Conservation (phyloP, 345 rosid genomes). For the Rhodamnia argentea region DNA sequence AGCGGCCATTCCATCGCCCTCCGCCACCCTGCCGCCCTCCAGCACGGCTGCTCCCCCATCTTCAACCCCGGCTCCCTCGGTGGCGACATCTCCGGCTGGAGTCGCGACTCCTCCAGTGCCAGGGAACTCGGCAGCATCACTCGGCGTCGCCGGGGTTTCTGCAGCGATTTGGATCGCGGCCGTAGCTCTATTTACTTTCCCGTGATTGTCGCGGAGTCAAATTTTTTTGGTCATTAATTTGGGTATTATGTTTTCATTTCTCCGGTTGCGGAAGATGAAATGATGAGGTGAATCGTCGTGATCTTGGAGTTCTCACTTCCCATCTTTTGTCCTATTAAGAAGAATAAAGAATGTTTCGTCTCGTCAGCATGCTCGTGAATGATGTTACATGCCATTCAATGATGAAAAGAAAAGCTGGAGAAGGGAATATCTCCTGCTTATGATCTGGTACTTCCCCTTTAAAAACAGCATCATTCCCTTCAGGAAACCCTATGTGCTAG, state of each 20-base stretch:
- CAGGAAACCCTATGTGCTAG: too few relatives aligned
- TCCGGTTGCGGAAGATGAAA: neutral
- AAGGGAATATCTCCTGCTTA: neutral
- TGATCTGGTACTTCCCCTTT: neutral
- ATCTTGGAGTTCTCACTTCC: neutral
- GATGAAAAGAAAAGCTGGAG: neutral
- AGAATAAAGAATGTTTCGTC: neutral
- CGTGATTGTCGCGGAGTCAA: neutral
- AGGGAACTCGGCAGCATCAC: neutral
- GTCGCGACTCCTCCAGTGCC: neutral
- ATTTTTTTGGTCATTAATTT: neutral
- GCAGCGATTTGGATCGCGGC: neutral
- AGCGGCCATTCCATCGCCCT: neutral
- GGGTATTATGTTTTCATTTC: neutral
- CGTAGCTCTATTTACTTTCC: neutral
- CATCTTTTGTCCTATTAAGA: neutral
- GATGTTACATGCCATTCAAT: neutral
- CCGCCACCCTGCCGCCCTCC: neutral
- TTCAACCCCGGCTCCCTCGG: neutral
- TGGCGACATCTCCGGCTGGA: neutral
- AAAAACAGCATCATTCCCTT: neutral
- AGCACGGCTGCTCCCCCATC: neutral
- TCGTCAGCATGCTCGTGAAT: neutral
- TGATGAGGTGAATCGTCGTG: neutral
- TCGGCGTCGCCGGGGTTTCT: neutral